Conservation (phyloP, 2,329 filamentous ascomycete species). For the Pseudocercospora fuligena region DNA sequence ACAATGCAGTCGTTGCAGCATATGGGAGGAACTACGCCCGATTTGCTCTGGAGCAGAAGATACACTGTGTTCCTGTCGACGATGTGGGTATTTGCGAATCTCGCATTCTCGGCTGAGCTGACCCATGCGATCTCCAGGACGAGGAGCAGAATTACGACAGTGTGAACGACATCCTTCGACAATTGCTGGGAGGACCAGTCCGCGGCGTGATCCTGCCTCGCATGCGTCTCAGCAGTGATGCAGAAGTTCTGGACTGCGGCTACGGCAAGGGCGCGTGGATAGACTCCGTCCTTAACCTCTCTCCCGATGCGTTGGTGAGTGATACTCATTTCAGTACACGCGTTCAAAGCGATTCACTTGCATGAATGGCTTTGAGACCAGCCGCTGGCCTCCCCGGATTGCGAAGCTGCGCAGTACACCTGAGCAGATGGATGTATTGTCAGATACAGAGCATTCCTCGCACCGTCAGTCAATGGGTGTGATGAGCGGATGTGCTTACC, state of each 20-base stretch:
- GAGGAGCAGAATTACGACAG: conserved; percentile 39
- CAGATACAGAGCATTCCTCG: neutral
- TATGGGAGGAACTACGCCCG: conserved; percentile 33
- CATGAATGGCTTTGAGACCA: neutral
- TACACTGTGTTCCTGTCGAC: conserved; percentile 42
- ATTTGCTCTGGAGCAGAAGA: conserved; percentile 34
- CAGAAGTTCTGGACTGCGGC: conserved; percentile 42
- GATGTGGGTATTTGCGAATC: conserved; percentile 34
- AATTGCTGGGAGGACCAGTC: conserved; percentile 28
- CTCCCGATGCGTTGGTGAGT: conserved; percentile 20
- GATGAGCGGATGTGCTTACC: neutral
- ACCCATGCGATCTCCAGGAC: conserved; percentile 22
- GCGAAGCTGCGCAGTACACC: neutral
- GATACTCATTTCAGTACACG: neutral
- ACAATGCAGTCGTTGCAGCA: conserved; percentile 29
- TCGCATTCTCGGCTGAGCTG: conserved; percentile 11
- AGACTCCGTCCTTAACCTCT: conserved; percentile 42
- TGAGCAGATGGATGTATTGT: neutral
- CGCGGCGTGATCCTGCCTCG: conserved; percentile 19
- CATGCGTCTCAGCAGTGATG: conserved; percentile 26
- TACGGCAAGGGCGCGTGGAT: conserved; percentile 42
- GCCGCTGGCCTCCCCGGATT: neutral
- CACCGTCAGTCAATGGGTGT: neutral
- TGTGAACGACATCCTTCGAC: conserved; percentile 36
- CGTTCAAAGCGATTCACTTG: neutral